A percentile compares a stretch with the other conserved stretches of the same genome.
These are phyloP conservation scores for Alternaria sp. DNA, from an alignment of 2,329 filamentous ascomycete genomes.

Conservation along the genomic window DNA sequence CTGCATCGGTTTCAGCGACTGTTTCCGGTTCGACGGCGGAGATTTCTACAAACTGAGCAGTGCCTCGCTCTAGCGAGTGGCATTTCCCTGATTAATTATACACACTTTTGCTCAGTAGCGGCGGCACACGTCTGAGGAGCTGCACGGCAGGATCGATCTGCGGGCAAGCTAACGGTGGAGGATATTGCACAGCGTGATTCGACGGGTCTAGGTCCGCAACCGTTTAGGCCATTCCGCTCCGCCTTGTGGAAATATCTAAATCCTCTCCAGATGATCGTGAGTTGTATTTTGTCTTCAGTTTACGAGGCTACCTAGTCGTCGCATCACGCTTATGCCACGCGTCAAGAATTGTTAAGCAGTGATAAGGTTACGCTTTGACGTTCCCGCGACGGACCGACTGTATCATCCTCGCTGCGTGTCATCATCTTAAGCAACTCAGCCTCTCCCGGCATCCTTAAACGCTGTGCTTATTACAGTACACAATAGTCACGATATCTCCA, in stretches of 20 bases:
- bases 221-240: neutral
- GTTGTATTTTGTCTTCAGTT: neutral
- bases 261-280: neutral
- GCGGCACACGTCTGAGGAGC: neutral
- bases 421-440: constrained; percentile 1
- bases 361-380: neutral
- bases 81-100: neutral
- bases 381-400: constrained; percentile 1
- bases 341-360: neutral
- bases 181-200: constrained; percentile 1
- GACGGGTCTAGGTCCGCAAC: neutral
- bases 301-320: neutral
- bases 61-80: neutral
- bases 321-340: constrained; percentile 2
- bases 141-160: neutral
- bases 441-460: neutral
- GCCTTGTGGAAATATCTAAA: neutral
- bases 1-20: neutral
- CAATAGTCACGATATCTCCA: neutral
- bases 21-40: neutral
- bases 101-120: neutral
- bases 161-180: neutral
- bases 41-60: neutral
- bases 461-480: constrained; percentile 4
- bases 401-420: neutral